Conservation (phyloP, 495 filamentous ascomycete species). For the Terfezia claveryi region DNA sequence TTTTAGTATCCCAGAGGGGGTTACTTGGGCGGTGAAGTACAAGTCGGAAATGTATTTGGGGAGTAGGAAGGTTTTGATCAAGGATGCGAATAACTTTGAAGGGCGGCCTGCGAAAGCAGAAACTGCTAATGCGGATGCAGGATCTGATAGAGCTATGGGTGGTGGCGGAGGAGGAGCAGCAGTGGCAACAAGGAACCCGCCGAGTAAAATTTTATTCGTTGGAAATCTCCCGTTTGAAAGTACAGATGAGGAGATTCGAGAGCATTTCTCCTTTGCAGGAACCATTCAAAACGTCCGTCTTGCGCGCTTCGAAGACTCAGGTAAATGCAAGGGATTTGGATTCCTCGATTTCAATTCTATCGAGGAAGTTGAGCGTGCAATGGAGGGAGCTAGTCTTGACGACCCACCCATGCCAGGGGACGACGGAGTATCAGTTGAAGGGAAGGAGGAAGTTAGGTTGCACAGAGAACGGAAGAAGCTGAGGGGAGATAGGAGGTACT, state of each 20-base stretch:
- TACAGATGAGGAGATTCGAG: conserved; percentile 54
- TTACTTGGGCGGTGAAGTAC: conserved; percentile 48
- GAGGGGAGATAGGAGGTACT: conserved; percentile 3
- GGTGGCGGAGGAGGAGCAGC: conserved; percentile 12
- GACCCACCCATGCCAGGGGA: conserved; percentile 25
- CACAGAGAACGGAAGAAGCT: conserved; percentile 32
- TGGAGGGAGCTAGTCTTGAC: conserved; percentile 48
- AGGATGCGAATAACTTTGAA: conserved; percentile 66
- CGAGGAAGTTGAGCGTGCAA: conserved; percentile 51
- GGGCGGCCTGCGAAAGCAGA: conserved; percentile 37
- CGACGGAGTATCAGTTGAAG: conserved; percentile 35
- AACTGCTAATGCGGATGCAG: conserved; percentile 13
- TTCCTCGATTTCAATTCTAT: conserved; percentile 78
- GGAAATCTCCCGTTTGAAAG: conserved; percentile 75
- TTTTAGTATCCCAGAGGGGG: conserved; percentile 44
- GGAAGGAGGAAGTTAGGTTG: conserved; percentile 27
- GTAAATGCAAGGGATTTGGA: conserved; percentile 93
- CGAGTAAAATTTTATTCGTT: conserved; percentile 65
- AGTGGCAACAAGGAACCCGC: conserved; percentile 32
- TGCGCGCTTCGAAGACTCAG: conserved; percentile 87
- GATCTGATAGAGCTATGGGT: conserved; percentile 5
- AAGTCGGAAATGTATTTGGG: conserved; percentile 49
- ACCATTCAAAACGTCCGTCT: conserved; percentile 50
- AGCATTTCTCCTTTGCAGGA: conserved; percentile 67
- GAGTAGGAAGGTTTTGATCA: conserved; percentile 70